Conservation (phyloP, 495 filamentous ascomycete genomes). For the Xylaria intraflava region DNA sequence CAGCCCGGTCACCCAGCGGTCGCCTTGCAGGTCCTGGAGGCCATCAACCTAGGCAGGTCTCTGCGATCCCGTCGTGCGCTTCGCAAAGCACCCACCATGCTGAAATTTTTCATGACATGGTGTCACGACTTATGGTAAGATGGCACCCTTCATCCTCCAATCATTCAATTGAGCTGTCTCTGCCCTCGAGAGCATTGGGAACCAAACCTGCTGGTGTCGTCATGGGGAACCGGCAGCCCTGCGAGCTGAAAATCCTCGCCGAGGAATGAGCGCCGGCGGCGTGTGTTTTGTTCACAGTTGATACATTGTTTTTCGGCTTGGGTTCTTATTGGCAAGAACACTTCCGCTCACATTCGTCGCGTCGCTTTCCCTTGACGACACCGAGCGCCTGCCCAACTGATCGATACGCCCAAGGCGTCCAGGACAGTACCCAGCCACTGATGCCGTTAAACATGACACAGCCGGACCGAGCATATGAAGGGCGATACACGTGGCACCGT, state of each 20-base stretch:
- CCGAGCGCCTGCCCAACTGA: not conserved
- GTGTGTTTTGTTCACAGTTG: not conserved
- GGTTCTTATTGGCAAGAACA: not conserved
- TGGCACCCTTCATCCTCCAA: no score
- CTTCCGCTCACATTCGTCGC: not conserved
- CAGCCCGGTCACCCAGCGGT: not conserved
- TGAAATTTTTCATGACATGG: no score
- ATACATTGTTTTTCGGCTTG: not conserved
- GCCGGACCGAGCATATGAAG: not conserved
- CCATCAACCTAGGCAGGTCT: not conserved
- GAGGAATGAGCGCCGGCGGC: not conserved
- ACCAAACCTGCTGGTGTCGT: no score
- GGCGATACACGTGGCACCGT: not conserved
- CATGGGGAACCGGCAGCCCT: not conserved
- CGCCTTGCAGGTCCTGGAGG: not conserved
- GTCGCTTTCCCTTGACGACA: not conserved
- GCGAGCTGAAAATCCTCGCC: not conserved
- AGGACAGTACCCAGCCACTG: not conserved
- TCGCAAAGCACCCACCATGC: not conserved
- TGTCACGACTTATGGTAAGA: no score
- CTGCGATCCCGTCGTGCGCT: no score
- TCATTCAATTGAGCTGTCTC: no score
- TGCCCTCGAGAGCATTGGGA: no score
- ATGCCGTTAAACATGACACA: not conserved
- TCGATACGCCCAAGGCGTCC: not conserved